Conservation (phyloP, 768 basidiomycete genomes). For the Pisolithus microcarpus region DNA sequence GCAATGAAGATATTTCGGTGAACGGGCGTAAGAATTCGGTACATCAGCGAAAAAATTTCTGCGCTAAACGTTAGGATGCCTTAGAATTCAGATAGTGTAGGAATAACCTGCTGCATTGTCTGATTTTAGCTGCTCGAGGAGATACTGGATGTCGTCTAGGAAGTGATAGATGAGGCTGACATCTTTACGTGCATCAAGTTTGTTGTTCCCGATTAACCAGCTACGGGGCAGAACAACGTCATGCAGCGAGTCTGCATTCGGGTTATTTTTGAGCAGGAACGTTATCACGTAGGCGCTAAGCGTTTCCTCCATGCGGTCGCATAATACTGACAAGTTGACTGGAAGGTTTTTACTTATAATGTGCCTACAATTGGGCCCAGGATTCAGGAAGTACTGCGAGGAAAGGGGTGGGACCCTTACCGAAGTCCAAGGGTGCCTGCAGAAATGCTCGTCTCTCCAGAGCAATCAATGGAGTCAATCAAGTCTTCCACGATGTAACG, state of each 20-base stretch:
- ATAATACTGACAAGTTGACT: constrained; percentile 43
- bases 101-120: constrained; percentile 22
- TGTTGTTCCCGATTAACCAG: constrained; percentile 34
- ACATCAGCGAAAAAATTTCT: constrained; percentile 4
- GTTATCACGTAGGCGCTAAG: constrained; percentile 36
- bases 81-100: background rate
- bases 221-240: constrained; percentile 45
- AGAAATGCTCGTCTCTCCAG: constrained; percentile 18
- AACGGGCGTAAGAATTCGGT: constrained; percentile 9
- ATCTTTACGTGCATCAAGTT: constrained; percentile 10
- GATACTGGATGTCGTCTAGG: constrained; percentile 12
- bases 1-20: constrained; percentile 35
- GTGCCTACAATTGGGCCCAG: constrained; percentile 29
- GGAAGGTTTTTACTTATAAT: constrained; percentile 31
- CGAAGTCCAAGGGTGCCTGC: constrained; percentile 33
- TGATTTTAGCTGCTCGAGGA: constrained; percentile 25
- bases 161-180: constrained; percentile 6
- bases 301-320: constrained; percentile 44
- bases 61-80: background rate
- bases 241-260: constrained; percentile 26
- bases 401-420: constrained; percentile 23
- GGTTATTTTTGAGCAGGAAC: constrained; percentile 13
- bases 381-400: no score
- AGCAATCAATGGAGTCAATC: constrained; percentile 23
- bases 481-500: constrained; percentile 29